Base-by-base conservation (phyloP, 257 asterid species). In the Rubia yunnanensis region DNA sequence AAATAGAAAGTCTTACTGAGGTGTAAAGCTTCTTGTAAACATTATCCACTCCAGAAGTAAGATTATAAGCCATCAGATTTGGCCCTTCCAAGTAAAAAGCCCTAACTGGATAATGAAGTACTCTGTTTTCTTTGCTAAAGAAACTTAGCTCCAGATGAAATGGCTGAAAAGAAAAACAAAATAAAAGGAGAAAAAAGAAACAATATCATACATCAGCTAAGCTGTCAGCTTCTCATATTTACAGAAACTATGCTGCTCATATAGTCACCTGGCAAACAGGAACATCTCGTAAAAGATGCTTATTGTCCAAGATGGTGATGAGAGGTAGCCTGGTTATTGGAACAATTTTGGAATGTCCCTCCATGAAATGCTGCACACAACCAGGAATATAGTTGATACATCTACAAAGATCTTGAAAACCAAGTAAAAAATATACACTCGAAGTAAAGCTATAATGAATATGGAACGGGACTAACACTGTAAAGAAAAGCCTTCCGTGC, bases 401-500 rank as follows among this genome's bases (percentile, higher is more conserved):
- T 10, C 26, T n/a, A 58, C 49, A 58, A 18, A 23, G 44, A 30
- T 48, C 48, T 5, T 23, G 14, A 28, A 14, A 15, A 15, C 52
- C 17, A 50, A n/a, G 27, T n/a, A 50, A 53, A 53, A 23, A 72
- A 71, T 30, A 18, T 32, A 30, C 10, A 34, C 53, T 9, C 22
- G 5, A 15, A 10, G 26, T 7, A 14, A 65, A 44, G 30, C 11
- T n/a, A 44, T 13, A 66, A 72, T 54, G 36, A 65, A 65, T 48
- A 44, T 65, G 53, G 59, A 74, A 65, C 71, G 53, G 66, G 65
- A 63, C 96, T 36, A 85, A 94, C 99, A 73, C 99, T 94, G 84
- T 86, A 90, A 69, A 94, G 97, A 79, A 94, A 94, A 65, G 97
- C 99, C 81, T 90, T 94, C 78, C 99, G 81, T 61, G 99, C 99